Evolutionary conservation across 352 stramenopile genomes (phyloP).

Genomic region (Hyaloperonospora brassicae): DNA sequence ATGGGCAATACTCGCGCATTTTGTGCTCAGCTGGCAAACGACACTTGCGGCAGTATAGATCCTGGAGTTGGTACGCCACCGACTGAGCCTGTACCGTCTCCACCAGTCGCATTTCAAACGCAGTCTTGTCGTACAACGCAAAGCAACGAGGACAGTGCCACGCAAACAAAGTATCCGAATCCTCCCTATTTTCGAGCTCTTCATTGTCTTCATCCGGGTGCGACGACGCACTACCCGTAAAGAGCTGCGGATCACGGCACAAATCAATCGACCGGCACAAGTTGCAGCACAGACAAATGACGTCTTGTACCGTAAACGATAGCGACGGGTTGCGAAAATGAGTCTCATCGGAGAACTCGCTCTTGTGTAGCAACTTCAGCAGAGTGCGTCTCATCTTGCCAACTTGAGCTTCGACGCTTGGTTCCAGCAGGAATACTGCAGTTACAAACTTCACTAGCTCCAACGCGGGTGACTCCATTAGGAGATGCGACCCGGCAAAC

Average conservation of each 20-base stretch:
- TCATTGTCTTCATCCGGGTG: conserved; percentile 20
- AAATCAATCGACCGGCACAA: conserved; percentile 95
- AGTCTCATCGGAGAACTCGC: conserved; percentile 71
- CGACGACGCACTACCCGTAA: conserved; percentile 56
- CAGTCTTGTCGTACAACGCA: conserved; percentile 82
- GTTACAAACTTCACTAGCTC: conserved; percentile 96
- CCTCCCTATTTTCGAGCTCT: conserved; percentile 20
- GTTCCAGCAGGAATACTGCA: conserved; percentile 90
- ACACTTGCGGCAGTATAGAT: conserved; percentile 80
- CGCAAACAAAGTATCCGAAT: conserved; percentile 8
- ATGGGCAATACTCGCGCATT: conserved; percentile 72
- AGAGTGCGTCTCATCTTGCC: conserved; percentile 88
- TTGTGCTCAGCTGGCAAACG: conserved; percentile 62
- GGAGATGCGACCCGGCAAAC: conserved; percentile 79
- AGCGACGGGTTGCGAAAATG: conserved; percentile 92
- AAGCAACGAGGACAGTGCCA: conserved; percentile 93
- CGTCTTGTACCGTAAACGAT: conserved; percentile 92
- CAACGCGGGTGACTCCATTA: conserved; percentile 84
- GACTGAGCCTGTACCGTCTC: conserved; percentile 83
- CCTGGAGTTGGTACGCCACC: conserved; percentile 90
- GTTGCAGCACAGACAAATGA: conserved; percentile 96
- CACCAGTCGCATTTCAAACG: conserved; percentile 88
- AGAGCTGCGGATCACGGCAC: conserved; percentile 88
- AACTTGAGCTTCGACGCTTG: conserved; percentile 85
- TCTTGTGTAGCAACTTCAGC: conserved; percentile 72